Percentiles rank a stretch among this genome's conserved stretches.
Evolutionary conservation across 768 basidiomycete genomes (phyloP).

Genomic region (Trametes cubensis): DNA sequence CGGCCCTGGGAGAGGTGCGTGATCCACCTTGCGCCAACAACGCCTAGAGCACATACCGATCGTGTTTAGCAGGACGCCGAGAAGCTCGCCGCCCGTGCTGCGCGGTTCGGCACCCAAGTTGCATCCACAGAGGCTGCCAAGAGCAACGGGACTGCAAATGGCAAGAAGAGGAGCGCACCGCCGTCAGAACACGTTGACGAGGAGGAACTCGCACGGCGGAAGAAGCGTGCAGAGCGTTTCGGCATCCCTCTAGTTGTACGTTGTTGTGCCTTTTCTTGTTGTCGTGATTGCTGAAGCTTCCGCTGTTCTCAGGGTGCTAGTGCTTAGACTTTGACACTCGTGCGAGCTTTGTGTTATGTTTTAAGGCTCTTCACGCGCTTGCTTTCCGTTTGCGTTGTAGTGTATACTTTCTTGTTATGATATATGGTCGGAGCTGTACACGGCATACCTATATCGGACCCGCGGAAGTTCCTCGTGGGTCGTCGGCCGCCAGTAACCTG

Average conservation of each 20-base stretch:
- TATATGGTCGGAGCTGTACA: not conserved
- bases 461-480: no score
- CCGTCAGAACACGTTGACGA: conserved; percentile 47
- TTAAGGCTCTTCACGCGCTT: not conserved
- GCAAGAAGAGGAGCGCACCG: conserved; percentile 40
- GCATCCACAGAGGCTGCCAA: conserved; percentile 2
- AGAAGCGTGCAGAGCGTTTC: conserved; percentile 69
- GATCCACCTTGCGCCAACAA: not conserved
- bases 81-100: conserved; percentile 54
- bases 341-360: not conserved
- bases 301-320: not conserved
- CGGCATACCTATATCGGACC: not conserved
- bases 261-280: not conserved
- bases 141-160: conserved; percentile 15
- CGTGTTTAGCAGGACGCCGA: conserved; percentile 43
- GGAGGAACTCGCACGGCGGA: conserved; percentile 60
- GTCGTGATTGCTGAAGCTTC: not conserved
- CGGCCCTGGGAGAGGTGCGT: conserved; percentile 21
- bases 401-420: not conserved
- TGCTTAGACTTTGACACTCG: no score
- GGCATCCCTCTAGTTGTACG: conserved; percentile 36
- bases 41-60: not conserved
- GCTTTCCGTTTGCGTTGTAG: conserved; percentile 1
- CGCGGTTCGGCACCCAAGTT: conserved; percentile 51
- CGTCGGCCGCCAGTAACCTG: no score